Evolutionary conservation across 1,284 basidiomycete species (phyloP).

Genomic region (Apiotrichum akiyoshidainum): DNA sequence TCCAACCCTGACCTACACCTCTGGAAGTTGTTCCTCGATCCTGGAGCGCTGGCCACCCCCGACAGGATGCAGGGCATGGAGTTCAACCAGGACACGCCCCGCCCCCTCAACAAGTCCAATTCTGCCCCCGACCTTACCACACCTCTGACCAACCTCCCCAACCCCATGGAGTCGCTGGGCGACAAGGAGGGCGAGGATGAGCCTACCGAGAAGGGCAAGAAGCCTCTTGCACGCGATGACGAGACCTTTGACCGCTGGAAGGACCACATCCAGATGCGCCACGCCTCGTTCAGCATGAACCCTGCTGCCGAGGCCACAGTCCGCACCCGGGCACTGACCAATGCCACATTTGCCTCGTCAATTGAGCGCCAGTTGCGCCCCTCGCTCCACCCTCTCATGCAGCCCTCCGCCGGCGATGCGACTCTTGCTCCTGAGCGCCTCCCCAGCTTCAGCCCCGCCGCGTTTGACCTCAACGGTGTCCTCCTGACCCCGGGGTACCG

Average conservation of each 20-base stretch:
- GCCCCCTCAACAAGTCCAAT: conserved; percentile 34
- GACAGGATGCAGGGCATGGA: conserved; percentile 25
- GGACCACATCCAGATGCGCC: conserved; percentile 39
- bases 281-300: conserved; percentile 31
- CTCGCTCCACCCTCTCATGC: conserved; percentile 20
- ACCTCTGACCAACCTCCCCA: conserved; percentile 13
- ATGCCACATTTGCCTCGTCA: conserved; percentile 12
- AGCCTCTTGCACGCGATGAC: conserved; percentile 1
- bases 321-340: conserved; percentile 11
- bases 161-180: not conserved
- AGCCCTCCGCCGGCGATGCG: conserved; percentile 39
- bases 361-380: conserved; percentile 5
- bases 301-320: conserved; percentile 18
- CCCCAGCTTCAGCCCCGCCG: conserved; percentile 37
- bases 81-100: conserved; percentile 20
- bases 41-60: conserved; percentile 26
- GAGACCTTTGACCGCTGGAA: conserved; percentile 34
- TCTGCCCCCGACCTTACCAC: conserved; percentile 45
- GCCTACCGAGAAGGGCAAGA: not conserved
- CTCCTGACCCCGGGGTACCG: conserved; percentile 9
- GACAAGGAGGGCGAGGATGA: not conserved
- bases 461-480: conserved; percentile 4
- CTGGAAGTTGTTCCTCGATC: conserved; percentile 45
- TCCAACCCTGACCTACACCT: conserved; percentile 39
- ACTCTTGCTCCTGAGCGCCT: conserved; percentile 48